Evolutionary conservation across 768 basidiomycete species (phyloP).

Genomic region (Hortiboletus flavorubellus): DNA sequence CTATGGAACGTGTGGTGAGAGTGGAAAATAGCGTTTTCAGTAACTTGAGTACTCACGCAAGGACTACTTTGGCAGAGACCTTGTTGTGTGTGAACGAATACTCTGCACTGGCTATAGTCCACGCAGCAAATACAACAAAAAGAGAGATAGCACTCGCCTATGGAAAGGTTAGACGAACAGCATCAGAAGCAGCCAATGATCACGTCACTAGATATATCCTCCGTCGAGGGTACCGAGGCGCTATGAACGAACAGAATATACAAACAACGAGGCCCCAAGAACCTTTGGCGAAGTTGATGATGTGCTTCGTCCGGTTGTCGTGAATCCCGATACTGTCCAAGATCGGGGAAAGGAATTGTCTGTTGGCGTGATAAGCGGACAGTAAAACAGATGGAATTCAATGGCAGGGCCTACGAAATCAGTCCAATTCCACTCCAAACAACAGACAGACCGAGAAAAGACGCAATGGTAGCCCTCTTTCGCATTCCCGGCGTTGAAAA

Average conservation of each 20-base stretch:
- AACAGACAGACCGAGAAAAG: conserved; percentile 12
- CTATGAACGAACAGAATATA: not conserved
- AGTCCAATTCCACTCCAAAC: conserved; percentile 12
- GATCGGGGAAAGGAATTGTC: conserved; percentile 10
- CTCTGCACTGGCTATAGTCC: conserved; percentile 21
- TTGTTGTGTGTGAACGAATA: conserved; percentile 13
- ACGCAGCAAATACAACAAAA: conserved; percentile 11
- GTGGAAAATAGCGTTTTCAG: not conserved
- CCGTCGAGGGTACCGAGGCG: conserved; percentile 1
- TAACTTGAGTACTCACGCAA: conserved; percentile 7
- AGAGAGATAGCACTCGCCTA: conserved; percentile 15
- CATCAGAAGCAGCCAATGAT: not conserved
- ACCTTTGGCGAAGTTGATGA: not conserved
- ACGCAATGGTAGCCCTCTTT: conserved; percentile 10
- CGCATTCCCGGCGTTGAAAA: conserved; percentile 15
- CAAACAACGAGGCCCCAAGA: not conserved
- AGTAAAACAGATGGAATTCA: not conserved
- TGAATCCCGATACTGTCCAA: conserved; percentile 10
- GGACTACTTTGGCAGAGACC: conserved; percentile 4
- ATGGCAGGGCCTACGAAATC: not conserved
- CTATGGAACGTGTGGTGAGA: not conserved
- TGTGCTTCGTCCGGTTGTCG: conserved; percentile 15
- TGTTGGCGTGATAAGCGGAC: not conserved
- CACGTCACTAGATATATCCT: conserved; percentile 6
- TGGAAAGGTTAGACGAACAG: not conserved